Evolutionary conservation across 148 eudicot genomes (phyloP).

Genomic region (Hydrangea macrophylla): DNA sequence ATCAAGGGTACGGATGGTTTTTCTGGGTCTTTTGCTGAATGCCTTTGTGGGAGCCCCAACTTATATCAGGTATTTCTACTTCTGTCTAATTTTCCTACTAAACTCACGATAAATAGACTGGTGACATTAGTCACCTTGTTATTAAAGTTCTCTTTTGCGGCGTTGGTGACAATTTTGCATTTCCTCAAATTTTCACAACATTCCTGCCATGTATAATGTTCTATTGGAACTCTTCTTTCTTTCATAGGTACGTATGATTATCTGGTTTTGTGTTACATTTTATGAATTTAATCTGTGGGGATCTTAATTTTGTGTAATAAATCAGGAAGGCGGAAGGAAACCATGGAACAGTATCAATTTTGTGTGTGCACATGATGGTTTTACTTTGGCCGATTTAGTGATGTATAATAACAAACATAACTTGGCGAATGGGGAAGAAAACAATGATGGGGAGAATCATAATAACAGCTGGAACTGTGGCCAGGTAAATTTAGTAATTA

Average conservation of each 20-base stretch:
- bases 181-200: background rate
- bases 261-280: too few relatives aligned
- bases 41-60: slow-evolving; percentile 95
- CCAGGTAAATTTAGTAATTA: slow-evolving; percentile 43
- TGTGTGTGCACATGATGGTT: slow-evolving; percentile 95
- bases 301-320: too few relatives aligned
- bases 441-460: slow-evolving; percentile 96
- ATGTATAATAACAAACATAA: slow-evolving; percentile 87
- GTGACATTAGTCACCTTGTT: background rate
- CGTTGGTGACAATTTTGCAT: background rate
- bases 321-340: slow-evolving; percentile 88
- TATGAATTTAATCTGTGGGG: background rate
- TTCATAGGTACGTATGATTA: too few relatives aligned
- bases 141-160: background rate
- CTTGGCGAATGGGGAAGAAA: slow-evolving; percentile 93
- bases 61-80: slow-evolving; percentile 66
- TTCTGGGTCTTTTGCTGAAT: slow-evolving; percentile 97
- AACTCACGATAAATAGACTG: background rate
- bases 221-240: background rate
- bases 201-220: background rate
- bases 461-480: slow-evolving; percentile 99
- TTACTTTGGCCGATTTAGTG: slow-evolving; percentile 89
- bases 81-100: slow-evolving; percentile 9
- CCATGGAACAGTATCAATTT: slow-evolving; percentile 99
- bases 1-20: slow-evolving; percentile 98